Evolutionary conservation across 352 stramenopile species (phyloP).

Genomic region (Phytophthora agathidicida): DNA sequence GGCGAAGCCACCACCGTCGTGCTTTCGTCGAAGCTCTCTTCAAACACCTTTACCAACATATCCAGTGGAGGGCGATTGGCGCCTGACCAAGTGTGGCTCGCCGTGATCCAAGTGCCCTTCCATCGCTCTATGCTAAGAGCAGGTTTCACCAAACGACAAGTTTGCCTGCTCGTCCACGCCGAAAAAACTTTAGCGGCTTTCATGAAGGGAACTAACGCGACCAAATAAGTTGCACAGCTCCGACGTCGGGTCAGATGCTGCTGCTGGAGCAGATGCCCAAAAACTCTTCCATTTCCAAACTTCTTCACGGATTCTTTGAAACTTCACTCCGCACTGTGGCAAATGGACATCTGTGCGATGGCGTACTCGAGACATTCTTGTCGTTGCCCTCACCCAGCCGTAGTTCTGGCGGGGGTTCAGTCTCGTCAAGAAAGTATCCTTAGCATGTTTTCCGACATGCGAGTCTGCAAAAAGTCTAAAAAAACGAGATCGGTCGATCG

Average conservation of each 20-base stretch:
- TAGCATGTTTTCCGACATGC: constrained; percentile 9
- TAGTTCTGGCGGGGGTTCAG: neutral
- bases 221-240: constrained; percentile 12
- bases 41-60: constrained; percentile 31
- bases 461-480: constrained; percentile 10
- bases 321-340: constrained; percentile 5
- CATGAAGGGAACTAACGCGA: constrained; percentile 14
- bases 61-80: constrained; percentile 18
- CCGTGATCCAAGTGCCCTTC: neutral
- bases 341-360: constrained; percentile 26
- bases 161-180: constrained; percentile 1
- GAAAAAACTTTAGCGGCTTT: constrained; percentile 4
- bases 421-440: constrained; percentile 12
- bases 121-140: constrained; percentile 1
- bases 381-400: neutral
- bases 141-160: constrained; percentile 11
- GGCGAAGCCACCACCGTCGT: constrained; percentile 7
- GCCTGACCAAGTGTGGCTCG: neutral
- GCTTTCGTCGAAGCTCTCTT: constrained; percentile 19
- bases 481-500: neutral
- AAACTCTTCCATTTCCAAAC: constrained; percentile 16
- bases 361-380: constrained; percentile 3
- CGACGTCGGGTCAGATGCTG: constrained; percentile 8
- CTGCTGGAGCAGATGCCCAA: constrained; percentile 27
- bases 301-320: constrained; percentile 31